Conservation (phyloP, 75 land plant species). For the Cryptomeria japonica region DNA sequence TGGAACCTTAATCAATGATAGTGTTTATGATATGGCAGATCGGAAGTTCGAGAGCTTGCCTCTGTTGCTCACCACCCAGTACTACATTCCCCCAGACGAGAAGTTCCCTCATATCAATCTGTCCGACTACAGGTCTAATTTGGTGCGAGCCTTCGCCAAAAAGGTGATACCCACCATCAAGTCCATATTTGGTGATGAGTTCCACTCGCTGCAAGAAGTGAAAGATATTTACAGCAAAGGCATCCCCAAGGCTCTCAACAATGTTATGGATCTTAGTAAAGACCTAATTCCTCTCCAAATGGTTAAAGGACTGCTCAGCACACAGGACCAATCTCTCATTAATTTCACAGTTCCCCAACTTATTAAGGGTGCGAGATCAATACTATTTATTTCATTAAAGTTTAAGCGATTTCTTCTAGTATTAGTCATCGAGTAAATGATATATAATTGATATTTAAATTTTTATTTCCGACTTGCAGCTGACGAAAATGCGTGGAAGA, state of each 20-base stretch:
- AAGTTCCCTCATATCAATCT: constrained; percentile 37
- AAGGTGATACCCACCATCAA: constrained; percentile 29
- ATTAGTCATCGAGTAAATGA: not conserved
- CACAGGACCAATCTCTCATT: not conserved
- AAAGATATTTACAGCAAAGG: constrained; percentile 18
- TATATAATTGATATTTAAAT: not conserved
- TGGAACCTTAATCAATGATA: not conserved
- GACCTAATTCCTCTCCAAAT: constrained; percentile 4
- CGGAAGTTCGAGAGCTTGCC: not conserved
- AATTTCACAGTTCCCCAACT: constrained; percentile 12
- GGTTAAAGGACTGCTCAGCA: not conserved
- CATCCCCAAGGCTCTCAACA: not conserved
- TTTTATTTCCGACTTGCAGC: constrained; percentile 26
- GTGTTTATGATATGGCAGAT: not conserved
- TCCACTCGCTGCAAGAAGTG: constrained; percentile 33
- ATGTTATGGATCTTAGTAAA: not conserved
- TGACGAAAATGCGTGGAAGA: constrained; percentile 69
- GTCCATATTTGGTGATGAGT: constrained; percentile 20
- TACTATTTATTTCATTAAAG: not conserved
- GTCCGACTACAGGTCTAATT: constrained; percentile 30
- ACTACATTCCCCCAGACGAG: constrained; percentile 47
- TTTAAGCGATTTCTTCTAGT: not conserved
- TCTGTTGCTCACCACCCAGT: not conserved
- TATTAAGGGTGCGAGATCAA: not conserved
- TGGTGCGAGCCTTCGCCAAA: constrained; percentile 24